Base-by-base conservation (phyloP, 177 flowering plant species). In the Vitis hybrid region DNA sequence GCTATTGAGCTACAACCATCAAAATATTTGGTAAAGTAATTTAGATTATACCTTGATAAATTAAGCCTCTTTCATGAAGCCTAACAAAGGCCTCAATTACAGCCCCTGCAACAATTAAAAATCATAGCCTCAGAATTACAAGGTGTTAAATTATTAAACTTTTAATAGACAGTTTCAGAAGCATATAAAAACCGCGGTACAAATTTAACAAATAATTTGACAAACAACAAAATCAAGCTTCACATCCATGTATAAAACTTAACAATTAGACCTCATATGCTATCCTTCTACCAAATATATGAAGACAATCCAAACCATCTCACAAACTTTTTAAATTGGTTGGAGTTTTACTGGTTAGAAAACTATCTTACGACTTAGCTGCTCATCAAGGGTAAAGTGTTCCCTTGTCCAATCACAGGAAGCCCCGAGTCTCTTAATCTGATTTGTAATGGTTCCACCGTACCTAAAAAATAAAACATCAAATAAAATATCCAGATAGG, bases 401-500 rank as follows among this genome's bases (percentile, higher is more conserved):
- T 94, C 97, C 82, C 93, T 83, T 52, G 77, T 82, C 98, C 98
- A 94, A 82, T 94, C 98, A 84, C 98, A 94, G 69, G 98, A 94
- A 69, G 98, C 98, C 62, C 98, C 98, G 74, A 94, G 87, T 80
- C 98, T 88, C 85, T 80, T 91, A 49, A 94, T 92, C 80, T 94
- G 98, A 73, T 84, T 91, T 65, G 97, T 90, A 58, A 94, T 94
- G 58, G 94, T 82, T 74, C 97, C 91, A 51, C 98, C 98, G 79
- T 94, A 94, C 85, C 98, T 94, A 68, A 72, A 70, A 48, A 30
- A 20, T n/a, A 46, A 63, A 21, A 64, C 63, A 61, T 5, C 1
- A n/a, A 21, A 41, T 4, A 17, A 21, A 46, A 8, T 14, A 27
- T 1, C 18, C 53, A 55, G 59, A 49, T 15, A 63, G 61, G 8